These are phyloP conservation scores for Evansstolkia leycettana DNA, from an alignment of 495 filamentous ascomycete species.

Conservation along the genomic window DNA sequence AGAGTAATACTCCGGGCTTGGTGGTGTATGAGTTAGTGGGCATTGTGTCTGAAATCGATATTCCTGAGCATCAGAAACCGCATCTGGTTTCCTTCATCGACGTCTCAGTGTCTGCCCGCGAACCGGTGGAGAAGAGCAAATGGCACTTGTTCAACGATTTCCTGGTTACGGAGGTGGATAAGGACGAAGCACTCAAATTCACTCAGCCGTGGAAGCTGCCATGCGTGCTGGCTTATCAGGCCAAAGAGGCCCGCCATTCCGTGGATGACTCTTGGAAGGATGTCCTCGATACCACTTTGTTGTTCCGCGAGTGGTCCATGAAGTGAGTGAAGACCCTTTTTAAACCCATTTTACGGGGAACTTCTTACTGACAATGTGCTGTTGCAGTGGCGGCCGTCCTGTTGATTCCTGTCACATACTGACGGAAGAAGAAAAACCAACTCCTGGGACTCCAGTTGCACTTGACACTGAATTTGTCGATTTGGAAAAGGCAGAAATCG, in stretches of 20 bases:
- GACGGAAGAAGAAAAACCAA: slow-evolving; percentile 52
- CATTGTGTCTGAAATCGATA: slow-evolving; percentile 76
- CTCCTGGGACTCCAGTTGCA: slow-evolving; percentile 61
- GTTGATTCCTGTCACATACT: slow-evolving; percentile 44
- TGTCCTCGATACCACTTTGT: slow-evolving; percentile 63
- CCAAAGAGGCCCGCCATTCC: slow-evolving; percentile 57
- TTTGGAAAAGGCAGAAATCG: slow-evolving; percentile 79
- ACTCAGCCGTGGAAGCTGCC: slow-evolving; percentile 85
- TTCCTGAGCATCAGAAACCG: slow-evolving; percentile 67
- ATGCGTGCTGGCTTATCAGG: slow-evolving; percentile 73
- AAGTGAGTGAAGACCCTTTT: slow-evolving; percentile 31
- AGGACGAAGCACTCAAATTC: slow-evolving; percentile 77
- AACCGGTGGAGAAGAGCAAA: slow-evolving; percentile 40
- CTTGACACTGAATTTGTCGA: slow-evolving; percentile 95
- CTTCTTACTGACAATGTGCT: not conserved
- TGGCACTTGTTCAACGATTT: slow-evolving; percentile 99
- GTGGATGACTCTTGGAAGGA: slow-evolving; percentile 81
- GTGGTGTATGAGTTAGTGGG: slow-evolving; percentile 88
- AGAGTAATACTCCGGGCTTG: slow-evolving; percentile 54
- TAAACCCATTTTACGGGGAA: not conserved
- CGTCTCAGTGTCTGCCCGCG: slow-evolving; percentile 58
- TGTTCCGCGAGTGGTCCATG: slow-evolving; percentile 62
- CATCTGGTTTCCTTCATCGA: slow-evolving; percentile 89
- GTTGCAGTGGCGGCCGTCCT: slow-evolving; percentile 21
- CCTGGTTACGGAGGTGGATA: slow-evolving; percentile 64